Base-by-base conservation (phyloP, 2,329 filamentous ascomycete species). In the Claviceps paspali region DNA sequence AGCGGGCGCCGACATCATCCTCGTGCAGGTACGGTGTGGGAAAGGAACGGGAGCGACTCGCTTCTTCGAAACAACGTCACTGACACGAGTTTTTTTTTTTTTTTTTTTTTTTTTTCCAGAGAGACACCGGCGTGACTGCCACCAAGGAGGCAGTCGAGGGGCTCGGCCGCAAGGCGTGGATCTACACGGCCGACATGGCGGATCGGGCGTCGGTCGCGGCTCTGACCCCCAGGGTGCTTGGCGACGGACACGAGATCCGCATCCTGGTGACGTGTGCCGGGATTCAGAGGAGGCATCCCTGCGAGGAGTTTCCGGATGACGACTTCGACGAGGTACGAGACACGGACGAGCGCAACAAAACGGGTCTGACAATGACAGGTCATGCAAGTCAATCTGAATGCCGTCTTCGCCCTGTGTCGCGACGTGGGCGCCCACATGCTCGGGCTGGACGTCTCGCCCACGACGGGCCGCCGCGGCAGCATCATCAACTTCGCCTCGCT, bases 401-500 rank as follows among this genome's bases (percentile, higher is more conserved):
- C 80, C 30, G 82, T 91, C 38, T 94, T 93, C 61, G 74, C 75
- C 1, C 67, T 92, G 38, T 73, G 75, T 59, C 76, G 84, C 42
- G 82, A 87, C 54, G 69, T 84, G 12, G 83, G 82, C 44, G 76
- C 77, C 11, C 80, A 87, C 62, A 85, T 91, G 74, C 74, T 91
- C 21, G 53, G 57, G 2, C 71, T 77, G 11, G 52, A 59, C 5
- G 59, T 62, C 1, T 64, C 62, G 0, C 47, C 57, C 7, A 48
- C 60, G 21, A 68, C 65, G 4, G 68, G 69, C 36, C 70, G 77
- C 28, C 63, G 71, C 41, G 82, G 82, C 18, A 70, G 68, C 51
- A 80, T 94, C 60, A 80, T 94, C 64, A 94, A 93, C 61, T 76
- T 92, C 39, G 85, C 79, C 9, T 82, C 75, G 10, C 70, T 95